These are phyloP conservation scores for Phytophthora pinifolia DNA, from an alignment of 352 stramenopile genomes.

Conservation along the genomic window DNA sequence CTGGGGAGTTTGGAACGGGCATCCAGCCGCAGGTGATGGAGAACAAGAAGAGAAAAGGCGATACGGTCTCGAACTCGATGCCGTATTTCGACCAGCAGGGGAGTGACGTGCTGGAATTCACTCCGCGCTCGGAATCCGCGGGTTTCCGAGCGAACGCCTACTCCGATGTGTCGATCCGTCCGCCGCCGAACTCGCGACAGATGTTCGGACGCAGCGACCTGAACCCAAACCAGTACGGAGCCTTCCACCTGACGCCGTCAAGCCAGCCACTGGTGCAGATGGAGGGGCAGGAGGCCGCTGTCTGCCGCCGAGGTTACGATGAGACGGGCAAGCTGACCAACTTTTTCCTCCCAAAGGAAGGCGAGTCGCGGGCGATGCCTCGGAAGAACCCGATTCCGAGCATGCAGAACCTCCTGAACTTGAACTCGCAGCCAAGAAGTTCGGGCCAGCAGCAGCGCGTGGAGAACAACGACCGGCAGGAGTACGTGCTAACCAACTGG, in stretches of 20 bases:
- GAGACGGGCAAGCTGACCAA: constrained; percentile 79
- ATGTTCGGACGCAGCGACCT: constrained; percentile 56
- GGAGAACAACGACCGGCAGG: constrained; percentile 38
- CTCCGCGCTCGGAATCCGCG: constrained; percentile 32
- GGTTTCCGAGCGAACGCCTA: constrained; percentile 59
- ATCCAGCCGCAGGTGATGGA: constrained; percentile 32
- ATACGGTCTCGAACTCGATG: constrained; percentile 19
- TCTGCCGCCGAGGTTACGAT: constrained; percentile 70
- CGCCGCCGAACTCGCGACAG: constrained; percentile 32
- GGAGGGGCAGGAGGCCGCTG: constrained; percentile 21
- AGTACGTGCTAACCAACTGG: constrained; percentile 71
- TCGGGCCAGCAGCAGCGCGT: constrained; percentile 30
- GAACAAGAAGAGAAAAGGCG: constrained; percentile 63
- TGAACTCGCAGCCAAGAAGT: constrained; percentile 37
- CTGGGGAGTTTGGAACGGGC: constrained; percentile 20
- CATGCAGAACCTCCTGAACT: constrained; percentile 52
- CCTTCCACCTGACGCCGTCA: constrained; percentile 55
- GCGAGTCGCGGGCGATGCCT: constrained; percentile 15
- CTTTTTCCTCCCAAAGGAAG: constrained; percentile 67
- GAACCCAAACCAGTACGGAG: constrained; percentile 71
- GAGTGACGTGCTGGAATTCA: constrained; percentile 23
- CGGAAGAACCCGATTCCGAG: constrained; percentile 49
- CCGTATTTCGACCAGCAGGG: constrained; percentile 13
- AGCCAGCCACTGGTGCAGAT: constrained; percentile 44
- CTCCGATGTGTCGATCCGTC: constrained; percentile 61